Base-by-base conservation (phyloP, 1,284 basidiomycete genomes). In the Puccinia horiana region DNA sequence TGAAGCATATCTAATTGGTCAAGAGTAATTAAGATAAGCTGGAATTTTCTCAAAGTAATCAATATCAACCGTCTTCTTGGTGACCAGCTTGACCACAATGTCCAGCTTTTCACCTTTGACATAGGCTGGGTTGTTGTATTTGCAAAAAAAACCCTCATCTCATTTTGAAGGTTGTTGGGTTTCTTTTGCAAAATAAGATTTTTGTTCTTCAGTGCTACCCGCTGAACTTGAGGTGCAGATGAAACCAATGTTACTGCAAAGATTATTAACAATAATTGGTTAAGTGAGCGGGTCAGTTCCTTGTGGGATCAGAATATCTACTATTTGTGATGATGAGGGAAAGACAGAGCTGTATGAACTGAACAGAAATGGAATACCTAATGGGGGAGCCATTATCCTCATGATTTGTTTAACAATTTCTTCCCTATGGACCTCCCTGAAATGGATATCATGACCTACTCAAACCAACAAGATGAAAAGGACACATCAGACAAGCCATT, bases 131-230 rank as follows among this genome's bases (percentile, higher is more conserved):
- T 99, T 97, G 86, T 98, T 99, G 88, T 99, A 99, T 88, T 98
- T 99, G 92, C 96, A 98, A 88, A 99, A 99, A 99, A 99, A 29
- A 98, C 95, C 84, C 95, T 93, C 87, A 99, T 95, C 86, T 99
- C 96, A 87, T 98, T 97, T 87, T 94, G 93, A 74, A 99, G 89
- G 18, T 99, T 94, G 61, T 92, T 88, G 5, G 96, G 95, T 72
- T 96, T 90, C 82, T 96, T 91, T 88, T 99, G 97, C 83, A 99
- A 94, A 84, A 99, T 94, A 49, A 99, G 91, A 65, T 98, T 91
- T 86, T 99, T 99, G 87, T 99, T 99, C 80, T 96, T 91, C 42
- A 99, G 89, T 0, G 96, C 94, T 49, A 99, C 96, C 88, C 98
- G 99, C 90, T 99, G 97, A 0, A 99, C 95, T 87, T 99, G 96